Base-by-base conservation (phyloP, 2,329 filamentous ascomycete genomes). In the Aaosphaeria arxii region DNA sequence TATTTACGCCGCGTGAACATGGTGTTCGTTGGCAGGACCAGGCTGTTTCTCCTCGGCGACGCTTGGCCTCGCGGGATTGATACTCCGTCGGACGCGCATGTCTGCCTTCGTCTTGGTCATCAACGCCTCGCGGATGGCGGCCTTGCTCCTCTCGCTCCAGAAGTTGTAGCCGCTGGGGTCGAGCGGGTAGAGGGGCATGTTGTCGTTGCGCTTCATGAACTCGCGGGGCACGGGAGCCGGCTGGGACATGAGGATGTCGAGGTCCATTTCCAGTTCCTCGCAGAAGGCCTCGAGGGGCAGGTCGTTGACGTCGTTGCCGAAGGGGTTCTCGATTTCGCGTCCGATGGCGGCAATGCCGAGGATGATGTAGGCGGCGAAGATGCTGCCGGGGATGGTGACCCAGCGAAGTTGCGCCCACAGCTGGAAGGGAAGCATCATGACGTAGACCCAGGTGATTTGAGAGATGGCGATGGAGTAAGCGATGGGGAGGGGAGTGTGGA, bases 401-500 rank as follows among this genome's bases (percentile, higher is more conserved):
- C 86, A 94, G 6, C 71, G 58, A 1, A 95, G 80, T 3, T 71
- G 66, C 0, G 68, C 63, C 63, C 82, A 81, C 5, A 95, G 82
- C 72, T 95, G 89, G 77, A 94, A 94, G 5, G 89, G 89, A 1
- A 95, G 79, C 31, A 89, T 78, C 57, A 90, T 73, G 45, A 94
- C 84, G 71, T 94, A 95, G 44, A 91, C 81, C 83, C 88, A 91
- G 31, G 89, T 89, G 63, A 94, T 92, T 67, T 95, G 89, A 17
- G 85, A 84, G 66, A 94, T 91, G 59, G 88, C 83, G 59, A 95
- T 94, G 55, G 82, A 84, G 74, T 95, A 95, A 42, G 89, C 89
- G 47, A 90, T 80, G 2, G 89, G 89, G 0, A 95, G 80, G 1
- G 89, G 89, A 0, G 89, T 95, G 67, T 86, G 88, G 31, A 92